These are phyloP conservation scores for Ceriops decandra DNA, from an alignment of 345 rosid species.

Conservation along the genomic window DNA sequence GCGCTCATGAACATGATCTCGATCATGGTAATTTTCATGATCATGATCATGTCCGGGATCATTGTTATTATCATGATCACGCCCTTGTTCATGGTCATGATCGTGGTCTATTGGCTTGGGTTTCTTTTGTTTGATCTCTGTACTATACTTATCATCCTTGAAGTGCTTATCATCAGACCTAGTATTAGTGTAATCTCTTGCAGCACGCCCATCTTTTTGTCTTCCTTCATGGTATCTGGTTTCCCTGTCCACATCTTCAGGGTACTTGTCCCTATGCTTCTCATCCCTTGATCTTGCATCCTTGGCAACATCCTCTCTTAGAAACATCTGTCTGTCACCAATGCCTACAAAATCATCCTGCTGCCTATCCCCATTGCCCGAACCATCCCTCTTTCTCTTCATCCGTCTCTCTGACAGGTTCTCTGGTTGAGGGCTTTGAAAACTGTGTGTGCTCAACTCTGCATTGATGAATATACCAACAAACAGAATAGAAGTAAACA, in stretches of 20 bases:
- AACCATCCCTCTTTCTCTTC: constrained; percentile 63
- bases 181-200: constrained; percentile 46
- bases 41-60: constrained; percentile 35
- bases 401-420: constrained; percentile 51
- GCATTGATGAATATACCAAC: constrained; percentile 25
- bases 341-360: constrained; percentile 55
- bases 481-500: constrained; percentile 9
- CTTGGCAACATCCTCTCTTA: constrained; percentile 49
- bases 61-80: constrained; percentile 31
- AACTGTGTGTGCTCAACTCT: constrained; percentile 53
- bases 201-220: constrained; percentile 57
- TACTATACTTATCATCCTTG: constrained; percentile 49
- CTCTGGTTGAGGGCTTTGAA: constrained; percentile 52
- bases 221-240: constrained; percentile 54
- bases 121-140: constrained; percentile 45
- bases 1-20: constrained; percentile 27
- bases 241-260: constrained; percentile 55
- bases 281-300: constrained; percentile 63
- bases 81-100: constrained; percentile 40
- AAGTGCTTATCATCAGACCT: constrained; percentile 55
- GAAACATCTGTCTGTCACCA: constrained; percentile 38
- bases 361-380: constrained; percentile 54
- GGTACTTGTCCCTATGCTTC: constrained; percentile 50
- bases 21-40: constrained; percentile 31
- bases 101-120: constrained; percentile 54